Base-by-base conservation (phyloP, 768 basidiomycete genomes). In the Tylopilus cervinicoccineus region DNA sequence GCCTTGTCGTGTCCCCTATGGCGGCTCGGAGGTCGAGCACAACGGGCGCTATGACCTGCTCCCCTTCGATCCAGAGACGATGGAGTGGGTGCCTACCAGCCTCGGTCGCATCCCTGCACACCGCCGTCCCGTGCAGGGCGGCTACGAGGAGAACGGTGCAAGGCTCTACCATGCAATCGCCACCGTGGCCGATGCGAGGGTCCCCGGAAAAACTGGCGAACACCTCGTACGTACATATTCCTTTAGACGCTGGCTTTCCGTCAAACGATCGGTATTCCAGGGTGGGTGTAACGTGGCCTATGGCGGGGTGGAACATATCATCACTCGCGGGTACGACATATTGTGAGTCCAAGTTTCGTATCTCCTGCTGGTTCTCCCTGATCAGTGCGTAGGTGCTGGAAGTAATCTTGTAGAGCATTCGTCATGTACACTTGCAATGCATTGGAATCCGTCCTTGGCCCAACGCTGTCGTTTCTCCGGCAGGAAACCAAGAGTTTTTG, bases 131-230 rank as follows among this genome's bases (percentile, higher is more conserved):
- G 72, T 90, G 16, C 80, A 85, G 56, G 89, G 86, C 1, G 87
- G 85, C 2, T 86, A 87, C 52, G 88, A 91, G 66, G 81, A 86
- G 28, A 64, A 71, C 50, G 87, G 86, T 1, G 64, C 60, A 8
- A 80, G 77, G 62, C 67, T 90, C 38, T 90, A 84, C 53, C 88
- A 91, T 60, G 88, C 79, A 0, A 59, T 82, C 23, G 83, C 73
- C 4, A 51, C 50, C 1, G 67, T 87, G 39, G 63, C 75, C 28
- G 78, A 77, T 0, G 60, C 80, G 12, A 69, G 57, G 31, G 80
- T 89, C n/a, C 87, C 86, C 5, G 88, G 87, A 2, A 90, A 90
- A 69, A 77, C 81, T 1, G 83, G 79, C 1, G 71, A 76, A 50
- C 88, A 90, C 66, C 67, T 90, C 26, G 86, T 86, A 50, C 20